Evolutionary conservation across 805 yeast genomes (phyloP).

Genomic region (Metschnikowia corniflorae): DNA sequence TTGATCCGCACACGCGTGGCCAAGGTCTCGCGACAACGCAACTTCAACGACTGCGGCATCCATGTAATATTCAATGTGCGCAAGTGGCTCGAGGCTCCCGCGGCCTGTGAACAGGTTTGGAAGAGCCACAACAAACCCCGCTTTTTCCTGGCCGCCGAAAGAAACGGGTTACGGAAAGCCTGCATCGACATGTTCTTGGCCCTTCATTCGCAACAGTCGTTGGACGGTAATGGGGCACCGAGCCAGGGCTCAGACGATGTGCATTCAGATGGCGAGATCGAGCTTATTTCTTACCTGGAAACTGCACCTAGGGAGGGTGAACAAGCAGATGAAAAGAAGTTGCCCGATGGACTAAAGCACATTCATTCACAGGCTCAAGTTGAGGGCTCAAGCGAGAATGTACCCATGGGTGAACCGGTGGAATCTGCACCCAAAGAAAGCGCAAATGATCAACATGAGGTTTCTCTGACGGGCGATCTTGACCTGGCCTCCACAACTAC

Average conservation of each 20-base stretch:
- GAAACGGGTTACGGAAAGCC: slow-evolving; percentile 12
- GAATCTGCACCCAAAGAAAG: too few relatives aligned
- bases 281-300: slow-evolving; percentile 17
- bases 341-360: too few relatives aligned
- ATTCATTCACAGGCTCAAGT: too few relatives aligned
- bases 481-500: too few relatives aligned
- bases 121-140: slow-evolving; percentile 17
- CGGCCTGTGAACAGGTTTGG: slow-evolving; percentile 51
- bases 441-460: too few relatives aligned
- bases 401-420: too few relatives aligned
- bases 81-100: slow-evolving; percentile 51
- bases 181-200: slow-evolving; percentile 15
- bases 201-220: slow-evolving; percentile 15
- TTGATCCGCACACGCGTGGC: slow-evolving; percentile 49
- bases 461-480: too few relatives aligned
- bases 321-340: background rate
- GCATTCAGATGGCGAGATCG: slow-evolving; percentile 22
- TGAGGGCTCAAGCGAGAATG: too few relatives aligned
- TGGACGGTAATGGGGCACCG: background rate
- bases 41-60: slow-evolving; percentile 92
- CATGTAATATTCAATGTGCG: slow-evolving; percentile 76
- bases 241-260: slow-evolving; percentile 6
- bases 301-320: slow-evolving; percentile 2
- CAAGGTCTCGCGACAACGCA: slow-evolving; percentile 77
- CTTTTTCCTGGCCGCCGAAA: slow-evolving; percentile 11